Conservation (phyloP, 1,284 basidiomycete species). For the Pascua sp. region DNA sequence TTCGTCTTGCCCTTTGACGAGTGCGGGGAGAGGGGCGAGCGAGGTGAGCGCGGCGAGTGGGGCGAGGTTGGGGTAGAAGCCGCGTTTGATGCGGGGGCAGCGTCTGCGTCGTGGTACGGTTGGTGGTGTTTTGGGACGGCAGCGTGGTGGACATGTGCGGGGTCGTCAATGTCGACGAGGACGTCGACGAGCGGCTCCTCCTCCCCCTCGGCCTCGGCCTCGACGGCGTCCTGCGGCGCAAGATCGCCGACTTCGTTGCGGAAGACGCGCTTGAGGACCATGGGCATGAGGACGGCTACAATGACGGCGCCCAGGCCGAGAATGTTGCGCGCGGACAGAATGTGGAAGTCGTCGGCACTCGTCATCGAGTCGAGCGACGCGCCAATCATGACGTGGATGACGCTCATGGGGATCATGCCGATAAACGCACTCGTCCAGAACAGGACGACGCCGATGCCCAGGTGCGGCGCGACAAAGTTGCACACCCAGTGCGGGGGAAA, state of each 20-base stretch:
- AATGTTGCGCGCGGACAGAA: constrained; percentile 84
- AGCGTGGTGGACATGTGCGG: constrained; percentile 2
- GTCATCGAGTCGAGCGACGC: constrained; percentile 94
- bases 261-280: constrained; percentile 63
- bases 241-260: constrained; percentile 46
- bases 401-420: constrained; percentile 83
- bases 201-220: constrained; percentile 2
- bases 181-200: constrained; percentile 2
- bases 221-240: constrained; percentile 26
- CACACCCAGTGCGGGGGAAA: constrained; percentile 92
- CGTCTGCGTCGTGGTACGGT: background rate
- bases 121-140: background rate
- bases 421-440: constrained; percentile 91
- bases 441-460: constrained; percentile 75
- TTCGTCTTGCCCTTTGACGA: too few species aligned
- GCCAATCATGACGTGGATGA: constrained; percentile 95
- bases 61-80: too few species aligned
- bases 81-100: too few species aligned
- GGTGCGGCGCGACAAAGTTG: constrained; percentile 88
- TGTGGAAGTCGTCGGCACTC: constrained; percentile 81
- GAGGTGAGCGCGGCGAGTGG: background rate
- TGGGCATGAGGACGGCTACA: constrained; percentile 85
- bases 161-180: constrained; percentile 19
- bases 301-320: constrained; percentile 76
- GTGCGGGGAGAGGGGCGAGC: too few species aligned